Base-by-base conservation (phyloP, 345 rosid species). In the Eucalyptus erythrocorys region DNA sequence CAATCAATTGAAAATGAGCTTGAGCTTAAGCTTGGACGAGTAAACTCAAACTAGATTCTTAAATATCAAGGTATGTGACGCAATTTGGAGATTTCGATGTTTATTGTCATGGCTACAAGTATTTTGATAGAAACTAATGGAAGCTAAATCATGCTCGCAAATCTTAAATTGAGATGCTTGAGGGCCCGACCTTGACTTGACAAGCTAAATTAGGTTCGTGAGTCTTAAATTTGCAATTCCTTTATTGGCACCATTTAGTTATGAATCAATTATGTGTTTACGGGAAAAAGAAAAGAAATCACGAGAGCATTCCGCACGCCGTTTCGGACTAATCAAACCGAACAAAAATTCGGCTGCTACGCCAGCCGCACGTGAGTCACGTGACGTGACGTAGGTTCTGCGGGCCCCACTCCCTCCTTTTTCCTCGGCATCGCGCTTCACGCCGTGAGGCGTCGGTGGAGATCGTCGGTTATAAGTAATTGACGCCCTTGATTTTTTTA, bases 21-120 rank as follows among this genome's bases (percentile, higher is more conserved):
- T 16, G 10, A 16, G 42, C 1, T 66, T 8, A 13, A 9, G 61
- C 59, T 55, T 24, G 11, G 12, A 21, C 22, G 57, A 51, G 24
- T 51, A 51, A 51, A 10, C 57, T 7, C 24, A 21, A 53, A 53
- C 13, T 4, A 22, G 12, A 22, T 55, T 64, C 21, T 64, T 64
- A 64, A n/a, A 64, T n/a, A 64, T 1, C 2, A 6, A 32, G 34
- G 5, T 4, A 0, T n/a, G 37, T 15, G n/a, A 7, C 6, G 3
- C 3, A 61, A 61, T 30, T 61, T 6, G 6, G 8, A 61, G 71
- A 61, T 30, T 61, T 61, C 0, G 4, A 13, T 30, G 71, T 61
- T 7, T 27, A 59, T 0, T 12, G 7, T 5, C 8, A 7, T 1
- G 15, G 15, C 9, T 61, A 6, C 4, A n/a, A 2, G 8, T 30